Evolutionary conservation across 805 yeast genomes (phyloP).

Genomic region (Metschnikowia kofuensis): DNA sequence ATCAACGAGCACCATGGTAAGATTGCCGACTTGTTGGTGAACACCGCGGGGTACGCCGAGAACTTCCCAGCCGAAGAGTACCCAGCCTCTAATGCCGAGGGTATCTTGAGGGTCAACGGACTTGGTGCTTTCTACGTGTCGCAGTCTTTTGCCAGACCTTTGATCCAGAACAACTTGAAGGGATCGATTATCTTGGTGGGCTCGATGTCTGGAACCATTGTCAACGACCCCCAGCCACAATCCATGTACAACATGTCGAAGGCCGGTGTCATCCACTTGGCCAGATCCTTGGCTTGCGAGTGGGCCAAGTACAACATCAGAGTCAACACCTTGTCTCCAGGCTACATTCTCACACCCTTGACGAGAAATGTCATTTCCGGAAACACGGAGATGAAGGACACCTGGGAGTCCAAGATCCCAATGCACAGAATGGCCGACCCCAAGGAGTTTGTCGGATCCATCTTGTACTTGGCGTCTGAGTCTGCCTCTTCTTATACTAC

Average conservation of each 20-base stretch:
- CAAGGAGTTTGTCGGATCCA: slow-evolving; percentile 74
- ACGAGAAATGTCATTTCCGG: slow-evolving; percentile 69
- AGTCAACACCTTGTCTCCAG: slow-evolving; percentile 77
- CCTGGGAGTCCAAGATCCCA: slow-evolving; percentile 73
- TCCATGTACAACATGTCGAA: slow-evolving; percentile 80
- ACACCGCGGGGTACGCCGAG: slow-evolving; percentile 85
- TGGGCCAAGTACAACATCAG: slow-evolving; percentile 78
- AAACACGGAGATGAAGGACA: slow-evolving; percentile 57
- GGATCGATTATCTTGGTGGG: slow-evolving; percentile 70
- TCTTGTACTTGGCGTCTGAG: slow-evolving; percentile 68
- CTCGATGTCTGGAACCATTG: slow-evolving; percentile 78
- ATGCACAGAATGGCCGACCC: slow-evolving; percentile 85
- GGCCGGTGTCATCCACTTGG: slow-evolving; percentile 83
- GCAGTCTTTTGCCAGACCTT: slow-evolving; percentile 68
- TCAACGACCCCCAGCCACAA: slow-evolving; percentile 78
- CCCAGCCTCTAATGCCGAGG: slow-evolving; percentile 68
- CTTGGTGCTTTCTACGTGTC: slow-evolving; percentile 73
- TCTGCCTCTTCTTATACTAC: slow-evolving; percentile 77
- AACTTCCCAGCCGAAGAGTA: slow-evolving; percentile 76
- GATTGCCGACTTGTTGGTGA: slow-evolving; percentile 63
- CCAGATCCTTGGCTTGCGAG: slow-evolving; percentile 71
- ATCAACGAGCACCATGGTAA: slow-evolving; percentile 58
- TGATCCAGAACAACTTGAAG: slow-evolving; percentile 51
- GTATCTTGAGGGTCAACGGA: slow-evolving; percentile 65
- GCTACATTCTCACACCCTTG: slow-evolving; percentile 76